Conservation (phyloP, 2,329 filamentous ascomycete genomes). For the Microdochium paspali region DNA sequence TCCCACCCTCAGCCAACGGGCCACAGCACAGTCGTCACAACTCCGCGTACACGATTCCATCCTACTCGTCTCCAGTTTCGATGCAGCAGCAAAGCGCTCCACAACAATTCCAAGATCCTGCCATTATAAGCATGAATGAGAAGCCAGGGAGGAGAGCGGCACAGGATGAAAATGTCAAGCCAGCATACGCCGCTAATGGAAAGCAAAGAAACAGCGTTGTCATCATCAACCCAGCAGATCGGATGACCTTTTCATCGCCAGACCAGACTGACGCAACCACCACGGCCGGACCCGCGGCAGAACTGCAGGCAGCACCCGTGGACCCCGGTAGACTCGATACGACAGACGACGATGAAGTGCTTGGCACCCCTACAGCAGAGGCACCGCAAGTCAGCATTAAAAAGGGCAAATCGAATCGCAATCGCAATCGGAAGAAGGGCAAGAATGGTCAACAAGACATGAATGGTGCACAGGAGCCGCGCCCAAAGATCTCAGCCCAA, state of each 20-base stretch:
- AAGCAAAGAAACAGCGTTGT: conserved; percentile 19
- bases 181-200: conserved; percentile 17
- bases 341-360: not conserved
- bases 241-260: conserved; percentile 13
- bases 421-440: conserved; percentile 12
- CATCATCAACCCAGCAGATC: conserved; percentile 13
- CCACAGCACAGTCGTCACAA: not conserved
- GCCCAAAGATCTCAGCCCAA: conserved; percentile 11
- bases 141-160: conserved; percentile 21
- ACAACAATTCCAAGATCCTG: conserved; percentile 62
- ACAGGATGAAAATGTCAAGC: conserved; percentile 12
- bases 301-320: not conserved
- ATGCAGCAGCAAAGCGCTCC: conserved; percentile 12
- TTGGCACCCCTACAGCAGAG: not conserved
- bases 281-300: not conserved
- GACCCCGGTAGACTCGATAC: not conserved
- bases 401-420: conserved; percentile 5
- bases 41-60: not conserved
- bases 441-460: conserved; percentile 6
- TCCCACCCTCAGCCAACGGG: not conserved
- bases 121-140: conserved; percentile 62
- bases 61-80: not conserved
- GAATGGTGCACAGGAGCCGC: conserved; percentile 6
- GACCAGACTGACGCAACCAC: conserved; percentile 9
- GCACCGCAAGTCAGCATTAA: not conserved